phyloP scores from a whole-genome alignment of 2,329 filamentous ascomycete genomes.

The Thermomyces lanuginosus region DNA sequence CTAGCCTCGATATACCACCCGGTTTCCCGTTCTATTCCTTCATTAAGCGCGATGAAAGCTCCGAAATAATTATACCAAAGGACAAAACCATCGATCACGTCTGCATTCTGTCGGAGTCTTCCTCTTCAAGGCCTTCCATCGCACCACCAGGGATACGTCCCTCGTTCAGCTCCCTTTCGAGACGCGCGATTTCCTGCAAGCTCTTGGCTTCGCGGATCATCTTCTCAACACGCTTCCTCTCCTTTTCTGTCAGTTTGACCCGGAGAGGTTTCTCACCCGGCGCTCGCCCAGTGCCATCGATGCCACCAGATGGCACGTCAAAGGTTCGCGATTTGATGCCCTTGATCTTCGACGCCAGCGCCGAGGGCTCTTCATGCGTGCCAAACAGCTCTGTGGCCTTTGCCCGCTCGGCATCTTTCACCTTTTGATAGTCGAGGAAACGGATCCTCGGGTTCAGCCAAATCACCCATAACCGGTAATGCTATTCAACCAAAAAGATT shows the following conservation, averaged over 20 bases:
- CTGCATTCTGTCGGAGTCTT: constrained; percentile 21
- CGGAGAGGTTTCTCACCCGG: constrained; percentile 48
- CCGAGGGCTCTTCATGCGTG: constrained; percentile 56
- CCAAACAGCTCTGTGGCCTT: constrained; percentile 72
- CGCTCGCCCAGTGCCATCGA: constrained; percentile 24
- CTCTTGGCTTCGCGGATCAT: constrained; percentile 79
- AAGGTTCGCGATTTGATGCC: constrained; percentile 66
- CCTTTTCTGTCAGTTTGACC: constrained; percentile 72
- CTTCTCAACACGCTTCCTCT: constrained; percentile 71
- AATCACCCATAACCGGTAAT: constrained; percentile 85
- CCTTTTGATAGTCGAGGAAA: constrained; percentile 84
- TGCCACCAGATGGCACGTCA: constrained; percentile 31
- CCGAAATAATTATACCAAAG: background rate
- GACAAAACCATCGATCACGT: too few species aligned
- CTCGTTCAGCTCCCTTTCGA: constrained; percentile 87
- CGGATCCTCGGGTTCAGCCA: constrained; percentile 72
- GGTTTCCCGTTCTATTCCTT: too few species aligned
- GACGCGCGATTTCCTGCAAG: constrained; percentile 69
- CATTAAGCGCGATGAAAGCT: too few species aligned
- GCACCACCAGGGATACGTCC: constrained; percentile 61
- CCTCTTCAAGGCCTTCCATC: constrained; percentile 16
- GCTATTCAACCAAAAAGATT: constrained; percentile 31
- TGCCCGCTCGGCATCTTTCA: constrained; percentile 68
- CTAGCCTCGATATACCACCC: too few species aligned
- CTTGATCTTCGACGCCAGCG: constrained; percentile 70